Evolutionary conservation across 192 early-diverging fungal species (phyloP), one percentile per base, ranked within the genome.

Genomic region (Mortierella antarctica): DNA sequence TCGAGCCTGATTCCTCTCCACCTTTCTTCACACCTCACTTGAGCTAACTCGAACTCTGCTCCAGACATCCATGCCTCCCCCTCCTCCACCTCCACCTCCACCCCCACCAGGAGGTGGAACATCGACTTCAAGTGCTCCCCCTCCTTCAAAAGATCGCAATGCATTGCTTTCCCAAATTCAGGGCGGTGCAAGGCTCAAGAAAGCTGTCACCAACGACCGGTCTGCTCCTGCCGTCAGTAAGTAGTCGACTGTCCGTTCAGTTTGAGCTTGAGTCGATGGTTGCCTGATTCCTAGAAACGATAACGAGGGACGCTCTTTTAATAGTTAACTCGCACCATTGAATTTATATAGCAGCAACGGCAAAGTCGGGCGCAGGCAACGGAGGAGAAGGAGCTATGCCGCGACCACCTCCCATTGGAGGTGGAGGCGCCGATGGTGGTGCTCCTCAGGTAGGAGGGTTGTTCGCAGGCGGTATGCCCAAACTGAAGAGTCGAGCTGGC

Each of bases 151-250:
- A 41, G 72, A 67, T 21, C 76, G 89, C 55, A 74, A 65, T 59
- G 90, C 91, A 12, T 81, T 94, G 13, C 82, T 94, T 55, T 72
- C 84, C 51, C 90, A 94, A 68, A 93, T 93, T 72, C 89, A 91
- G 74, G 69, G 76, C 62, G 93, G 92, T 5, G 83, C 73, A 12
- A 74, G 50, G 61, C 85, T 94, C 8, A 90, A 85, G 20, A 86
- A 86, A 73, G 57, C 89, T 4, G 65, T 75, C 47, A 92, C 92
- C 6, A 89, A 90, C 72, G 93, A 94, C 71, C 89, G 89, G 40
- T 90, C 90, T 9, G 56, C 70, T 11, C 83, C 90, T 9, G 40
- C 55, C 18, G 65, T 81, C 42, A 60, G 82, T 83, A 78, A 50
- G 80, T 52, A 46, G n/a, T 31, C 20, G 0, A 56, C 15, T 1